Evolutionary conservation across 805 yeast genomes (phyloP), one percentile per base, ranked within the genome.

Genomic region (Teunomyces cretensis): DNA sequence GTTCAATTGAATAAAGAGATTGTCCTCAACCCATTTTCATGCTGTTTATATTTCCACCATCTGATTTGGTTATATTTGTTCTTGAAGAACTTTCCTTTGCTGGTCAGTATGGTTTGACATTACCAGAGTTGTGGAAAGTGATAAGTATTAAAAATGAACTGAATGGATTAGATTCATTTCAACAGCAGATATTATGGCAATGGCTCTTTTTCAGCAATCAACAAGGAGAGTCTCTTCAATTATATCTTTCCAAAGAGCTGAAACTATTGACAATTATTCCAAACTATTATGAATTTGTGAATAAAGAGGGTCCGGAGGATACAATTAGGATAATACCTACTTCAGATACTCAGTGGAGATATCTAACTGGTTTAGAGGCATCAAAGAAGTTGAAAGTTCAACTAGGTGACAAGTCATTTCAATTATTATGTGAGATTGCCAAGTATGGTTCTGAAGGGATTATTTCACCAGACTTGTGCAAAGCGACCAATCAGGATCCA

Each of bases 401-500:
- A 3, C 57, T 86, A 24, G 89, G 88, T 2, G 78, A 73, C 9
- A 61, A 65, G 30, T 70, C 72, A 8, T 70, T 66, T 53, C 83
- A 86, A 11, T 79, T 86, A 32, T 58, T 86, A 15, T 66, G 80
- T 41, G 82, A 78, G 40, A 82, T 86, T 43, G 86, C 90, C 0
- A 76, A 72, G 47, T 58, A 77, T 26, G 81, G 81, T 17, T 64
- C 70, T 0, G 54, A 61, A 1, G 94, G 94, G 8, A 78, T 85
- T 12, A 72, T 78, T 40, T 78, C 91, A 0, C 65, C 80, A 26
- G 80, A 79, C 19, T 66, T 86, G 46, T 77, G 83, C 2, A 65
- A 67, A 33, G 69, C 65, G 14, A 78, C 90, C 0, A 78, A 78
- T 7, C 94, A 86, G 61, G 94, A 86, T 54, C 78, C 83, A 13